A percentile compares a stretch with the other conserved stretches of the same genome.
Evolutionary conservation across 2,329 filamentous ascomycete species (phyloP).

Genomic region (Biscogniauxia sp.): DNA sequence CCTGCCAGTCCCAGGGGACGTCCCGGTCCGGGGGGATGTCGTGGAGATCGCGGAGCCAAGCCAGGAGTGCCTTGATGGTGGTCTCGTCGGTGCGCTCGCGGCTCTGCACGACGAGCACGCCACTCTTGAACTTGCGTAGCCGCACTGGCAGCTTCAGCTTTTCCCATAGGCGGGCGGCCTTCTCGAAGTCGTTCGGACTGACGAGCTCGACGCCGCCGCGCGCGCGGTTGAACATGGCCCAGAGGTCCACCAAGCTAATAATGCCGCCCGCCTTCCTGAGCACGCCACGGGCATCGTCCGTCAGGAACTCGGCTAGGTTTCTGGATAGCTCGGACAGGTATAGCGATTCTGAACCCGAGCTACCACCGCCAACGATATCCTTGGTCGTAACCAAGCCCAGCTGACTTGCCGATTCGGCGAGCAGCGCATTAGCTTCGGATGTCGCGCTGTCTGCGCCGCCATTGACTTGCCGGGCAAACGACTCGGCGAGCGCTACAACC

Average conservation of each 20-base stretch:
- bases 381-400: constrained; percentile 91
- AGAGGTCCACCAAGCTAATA: constrained; percentile 84
- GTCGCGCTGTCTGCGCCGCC: constrained; percentile 54
- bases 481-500: constrained; percentile 88
- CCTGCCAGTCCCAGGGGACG: constrained; percentile 70
- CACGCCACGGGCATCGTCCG: constrained; percentile 77
- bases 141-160: constrained; percentile 82
- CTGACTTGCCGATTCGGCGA: constrained; percentile 79
- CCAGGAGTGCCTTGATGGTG: constrained; percentile 72
- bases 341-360: constrained; percentile 66
- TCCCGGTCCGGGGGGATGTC: constrained; percentile 62
- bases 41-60: constrained; percentile 76
- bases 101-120: constrained; percentile 89
- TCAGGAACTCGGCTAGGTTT: constrained; percentile 84
- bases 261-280: constrained; percentile 80
- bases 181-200: constrained; percentile 87
- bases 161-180: constrained; percentile 85
- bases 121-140: constrained; percentile 84
- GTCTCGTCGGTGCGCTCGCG: constrained; percentile 87
- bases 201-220: constrained; percentile 92
- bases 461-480: constrained; percentile 69
- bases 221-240: constrained; percentile 92
- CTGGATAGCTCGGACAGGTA: constrained; percentile 86
- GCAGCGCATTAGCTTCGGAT: constrained; percentile 69
- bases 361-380: constrained; percentile 79